Evolutionary conservation across 148 eudicot genomes (phyloP), one percentile per base, ranked within the genome.

Genomic region (Nepenthes gracilis): DNA sequence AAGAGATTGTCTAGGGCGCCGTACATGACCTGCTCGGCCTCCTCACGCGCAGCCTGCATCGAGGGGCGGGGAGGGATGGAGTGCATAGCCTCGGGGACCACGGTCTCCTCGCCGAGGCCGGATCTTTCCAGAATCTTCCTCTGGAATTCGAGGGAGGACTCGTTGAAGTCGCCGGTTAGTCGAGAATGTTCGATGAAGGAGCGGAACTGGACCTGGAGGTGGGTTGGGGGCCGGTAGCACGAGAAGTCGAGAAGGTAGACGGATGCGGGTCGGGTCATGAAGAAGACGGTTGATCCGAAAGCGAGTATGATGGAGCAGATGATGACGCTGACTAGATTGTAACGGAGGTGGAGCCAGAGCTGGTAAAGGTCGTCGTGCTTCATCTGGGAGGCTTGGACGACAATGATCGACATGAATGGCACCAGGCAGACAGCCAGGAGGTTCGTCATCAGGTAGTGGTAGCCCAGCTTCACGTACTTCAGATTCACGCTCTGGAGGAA

Each of bases 91-190:
- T 55, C 75, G 2, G 89, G 85, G 0, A 81, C 70, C 1, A 74
- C 80, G 8, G 89, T 84, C 11, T 84, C 81, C 23, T 81, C 80
- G 0, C 89, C 85, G 35, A 84, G 66, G 0, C 89, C 89, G 1
- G 89, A 76, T 23, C 89, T 70, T 54, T 78, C 78, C 1, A 84
- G 70, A 4, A 84, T 81, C 70, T 75, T 84, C 54, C 77, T 64
- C 14, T 81, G 89, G 62, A 84, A 84, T 43, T 76, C 85, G 4
- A 84, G 53, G 0, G 85, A 66, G 1, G 83, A 76, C 14, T 81
- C 83, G 38, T 84, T 66, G 55, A 78, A 84, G n/a, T 66, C 75
- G 0, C 85, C 85, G 11, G 62, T 78, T 2, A 78, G 36, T 3
- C 72, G 47, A 0, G 81, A 69, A 33, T 67, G 85, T 12, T 84